Evolutionary conservation across 225 moss, liverwort and hornwort genomes (phyloP).

Genomic region (Sphagnum contortum): DNA sequence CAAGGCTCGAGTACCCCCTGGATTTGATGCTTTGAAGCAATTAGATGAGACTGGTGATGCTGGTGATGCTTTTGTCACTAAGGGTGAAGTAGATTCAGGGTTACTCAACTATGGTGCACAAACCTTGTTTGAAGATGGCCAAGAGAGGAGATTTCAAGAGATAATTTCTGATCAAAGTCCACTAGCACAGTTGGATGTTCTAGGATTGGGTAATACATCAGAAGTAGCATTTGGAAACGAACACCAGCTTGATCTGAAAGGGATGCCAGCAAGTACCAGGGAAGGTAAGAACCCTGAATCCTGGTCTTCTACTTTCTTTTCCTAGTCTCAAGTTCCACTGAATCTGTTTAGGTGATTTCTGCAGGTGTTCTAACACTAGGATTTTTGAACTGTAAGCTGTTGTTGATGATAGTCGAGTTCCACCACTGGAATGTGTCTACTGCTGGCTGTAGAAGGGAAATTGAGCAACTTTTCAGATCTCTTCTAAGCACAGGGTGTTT

Average conservation of each 20-base stretch:
- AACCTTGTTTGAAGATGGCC: background rate
- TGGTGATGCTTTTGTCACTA: slow-evolving; percentile 33
- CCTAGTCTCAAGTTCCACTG: too few species aligned
- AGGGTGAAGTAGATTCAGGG: slow-evolving; percentile 47
- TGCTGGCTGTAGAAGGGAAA: too few species aligned
- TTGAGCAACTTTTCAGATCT: too few species aligned
- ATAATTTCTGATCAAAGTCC: slow-evolving; percentile 7
- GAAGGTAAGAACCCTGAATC: slow-evolving; percentile 14
- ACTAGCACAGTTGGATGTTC: slow-evolving; percentile 20
- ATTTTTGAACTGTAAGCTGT: too few species aligned
- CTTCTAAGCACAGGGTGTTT: too few species aligned
- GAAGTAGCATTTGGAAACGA: slow-evolving; percentile 23
- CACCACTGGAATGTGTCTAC: too few species aligned
- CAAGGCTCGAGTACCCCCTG: slow-evolving; percentile 82
- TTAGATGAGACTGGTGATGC: slow-evolving; percentile 49
- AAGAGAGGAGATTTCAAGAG: slow-evolving; percentile 16
- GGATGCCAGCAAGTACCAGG: slow-evolving; percentile 15
- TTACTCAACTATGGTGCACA: slow-evolving; percentile 30
- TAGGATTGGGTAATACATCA: slow-evolving; percentile 21
- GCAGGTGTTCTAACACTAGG: too few species aligned
- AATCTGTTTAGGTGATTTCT: too few species aligned
- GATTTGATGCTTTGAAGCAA: slow-evolving; percentile 76
- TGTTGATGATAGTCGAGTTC: too few species aligned
- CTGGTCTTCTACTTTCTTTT: too few species aligned
- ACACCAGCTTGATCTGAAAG: slow-evolving; percentile 19